Evolutionary conservation across 495 filamentous ascomycete species (phyloP), one percentile per base, ranked within the genome.

Genomic region (Trichoderma parareesei): DNA sequence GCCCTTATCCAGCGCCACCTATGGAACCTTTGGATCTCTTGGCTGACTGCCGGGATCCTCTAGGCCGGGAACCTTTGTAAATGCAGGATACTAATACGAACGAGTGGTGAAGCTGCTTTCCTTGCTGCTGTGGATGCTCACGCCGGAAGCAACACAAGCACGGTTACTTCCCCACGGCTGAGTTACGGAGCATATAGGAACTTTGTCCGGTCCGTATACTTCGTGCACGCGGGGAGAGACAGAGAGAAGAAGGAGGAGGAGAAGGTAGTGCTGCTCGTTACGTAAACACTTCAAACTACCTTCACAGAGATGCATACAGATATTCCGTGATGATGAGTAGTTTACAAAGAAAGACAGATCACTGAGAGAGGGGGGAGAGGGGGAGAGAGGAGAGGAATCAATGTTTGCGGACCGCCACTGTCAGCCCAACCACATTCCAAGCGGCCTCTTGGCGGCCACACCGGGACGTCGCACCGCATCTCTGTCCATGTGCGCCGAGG

Each of bases 21-120:
- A 27, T 18, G 46, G 46, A 49, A 49, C 46, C 46, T 49, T 49
- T 49, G 46, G 46, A 49, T 49, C 4, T 49, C 46, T 49, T 49
- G 46, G 46, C 46, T 49, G 5, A 18, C 46, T 49, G 7, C 18
- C 20, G 16, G 16, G 16, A 49, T n/a, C 3, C 16, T 18, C 16
- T 27, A 18, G 18, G 18, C 16, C 20, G 16, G 46, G 46, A 49
- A 49, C 46, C 46, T 49, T 49, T 49, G 46, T 49, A 49, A 49
- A 49, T 49, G 46, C 46, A 20, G 20, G n/a, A 49, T 18, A n/a
- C n/a, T n/a, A 5, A 49, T 18, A 49, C 14, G 16, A 18, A 18
- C n/a, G 16, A 20, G 46, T 18, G 16, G 20, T 18, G 18, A 49
- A n/a, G 14, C 7, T 7, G 14, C 16, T 6, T 27, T 27, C 27